Conservation (phyloP, 768 basidiomycete genomes). For the Royoungia palumana region DNA sequence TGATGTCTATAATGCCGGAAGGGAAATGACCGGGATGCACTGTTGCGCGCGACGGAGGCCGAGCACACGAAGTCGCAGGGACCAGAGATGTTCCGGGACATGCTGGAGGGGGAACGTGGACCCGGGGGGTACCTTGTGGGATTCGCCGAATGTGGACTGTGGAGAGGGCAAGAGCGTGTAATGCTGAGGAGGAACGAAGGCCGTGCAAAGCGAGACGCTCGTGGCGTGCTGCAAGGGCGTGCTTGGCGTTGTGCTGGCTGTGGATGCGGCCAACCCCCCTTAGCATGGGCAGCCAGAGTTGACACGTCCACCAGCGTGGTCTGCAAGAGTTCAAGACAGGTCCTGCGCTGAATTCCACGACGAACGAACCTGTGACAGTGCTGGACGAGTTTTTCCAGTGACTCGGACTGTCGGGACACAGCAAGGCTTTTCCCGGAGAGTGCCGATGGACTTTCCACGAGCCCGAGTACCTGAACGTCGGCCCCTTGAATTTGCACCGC, state of each 20-base stretch:
- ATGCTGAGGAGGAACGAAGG: conserved; percentile 8
- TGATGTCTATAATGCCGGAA: conserved; percentile 20
- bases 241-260: conserved; percentile 52
- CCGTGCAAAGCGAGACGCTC: conserved; percentile 3
- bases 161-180: conserved; percentile 13
- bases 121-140: conserved; percentile 4
- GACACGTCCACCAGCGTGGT: conserved; percentile 36
- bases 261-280: conserved; percentile 55
- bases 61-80: not conserved
- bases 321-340: too few relatives aligned
- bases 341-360: too few relatives aligned
- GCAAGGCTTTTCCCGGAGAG: not conserved
- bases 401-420: too few relatives aligned
- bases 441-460: not conserved
- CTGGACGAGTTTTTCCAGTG: too few relatives aligned
- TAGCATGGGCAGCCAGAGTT: conserved; percentile 68
- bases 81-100: not conserved
- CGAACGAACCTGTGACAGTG: too few relatives aligned
- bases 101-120: conserved; percentile 2
- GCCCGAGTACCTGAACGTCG: too few relatives aligned
- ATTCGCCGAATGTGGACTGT: conserved; percentile 4
- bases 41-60: not conserved
- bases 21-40: conserved; percentile 18
- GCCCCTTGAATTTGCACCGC: too few relatives aligned
- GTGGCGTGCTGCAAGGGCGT: conserved; percentile 25